A percentile compares a stretch with the other conserved stretches of the same genome.
Conservation (phyloP, 805 yeast genomes). For the Candida odintsovae region DNA sequence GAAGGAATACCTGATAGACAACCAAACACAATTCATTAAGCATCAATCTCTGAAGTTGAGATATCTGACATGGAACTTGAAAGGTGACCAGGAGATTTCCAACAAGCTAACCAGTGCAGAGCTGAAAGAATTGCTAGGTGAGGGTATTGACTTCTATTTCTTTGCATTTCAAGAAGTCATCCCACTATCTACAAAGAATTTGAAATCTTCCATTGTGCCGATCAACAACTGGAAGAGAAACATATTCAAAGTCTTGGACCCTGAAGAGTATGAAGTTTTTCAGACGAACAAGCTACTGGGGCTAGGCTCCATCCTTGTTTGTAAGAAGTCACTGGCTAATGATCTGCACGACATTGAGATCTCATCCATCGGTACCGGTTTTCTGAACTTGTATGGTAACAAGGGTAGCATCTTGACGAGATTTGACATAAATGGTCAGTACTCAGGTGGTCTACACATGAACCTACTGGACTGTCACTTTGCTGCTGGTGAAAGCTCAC, state of each 20-base stretch:
- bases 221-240: slow-evolving; percentile 29
- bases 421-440: background rate
- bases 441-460: slow-evolving; percentile 24
- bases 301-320: slow-evolving; percentile 41
- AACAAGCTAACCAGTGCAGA: slow-evolving; percentile 13
- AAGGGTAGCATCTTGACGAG: slow-evolving; percentile 33
- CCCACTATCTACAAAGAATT: slow-evolving; percentile 35
- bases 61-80: slow-evolving; percentile 35
- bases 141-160: slow-evolving; percentile 30
- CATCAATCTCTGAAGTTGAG: slow-evolving; percentile 20
- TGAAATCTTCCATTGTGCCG: slow-evolving; percentile 29
- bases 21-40: slow-evolving; percentile 15
- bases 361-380: slow-evolving; percentile 50
- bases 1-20: slow-evolving; percentile 10
- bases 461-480: slow-evolving; percentile 47
- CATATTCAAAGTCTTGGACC: slow-evolving; percentile 17
- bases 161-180: slow-evolving; percentile 47
- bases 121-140: slow-evolving; percentile 11
- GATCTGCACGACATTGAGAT: slow-evolving; percentile 36
- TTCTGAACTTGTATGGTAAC: slow-evolving; percentile 53
- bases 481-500: slow-evolving; percentile 41
- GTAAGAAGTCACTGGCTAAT: slow-evolving; percentile 24
- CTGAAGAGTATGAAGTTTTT: slow-evolving; percentile 29
- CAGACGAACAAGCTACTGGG: slow-evolving; percentile 47
- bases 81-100: slow-evolving; percentile 20